A percentile compares a stretch with the other conserved stretches of the same genome.
phyloP scores from a whole-genome alignment of 345 rosid genomes.

The Syzygium oleosum region DNA sequence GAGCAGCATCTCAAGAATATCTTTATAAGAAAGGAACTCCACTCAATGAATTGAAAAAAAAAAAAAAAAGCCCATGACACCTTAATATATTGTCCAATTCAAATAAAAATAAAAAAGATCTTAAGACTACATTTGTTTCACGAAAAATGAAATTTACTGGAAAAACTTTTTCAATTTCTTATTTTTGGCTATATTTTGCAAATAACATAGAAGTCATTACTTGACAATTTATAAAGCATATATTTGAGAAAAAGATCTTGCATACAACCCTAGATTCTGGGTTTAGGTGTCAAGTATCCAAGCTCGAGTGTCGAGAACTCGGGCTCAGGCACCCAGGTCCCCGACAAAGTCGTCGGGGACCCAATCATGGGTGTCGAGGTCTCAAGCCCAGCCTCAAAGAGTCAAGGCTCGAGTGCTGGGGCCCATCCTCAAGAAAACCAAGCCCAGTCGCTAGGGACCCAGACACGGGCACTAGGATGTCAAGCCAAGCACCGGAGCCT shows the following conservation, averaged over 20 bases:
- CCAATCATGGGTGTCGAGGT: background rate
- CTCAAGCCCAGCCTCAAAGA: background rate
- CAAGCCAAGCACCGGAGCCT: accelerated
- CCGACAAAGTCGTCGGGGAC: background rate
- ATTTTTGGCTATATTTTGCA: background rate
- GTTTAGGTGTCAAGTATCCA: background rate
- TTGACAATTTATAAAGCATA: background rate
- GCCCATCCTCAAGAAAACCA: background rate
- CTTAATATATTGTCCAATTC: background rate
- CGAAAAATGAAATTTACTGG: background rate
- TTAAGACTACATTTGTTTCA: background rate
- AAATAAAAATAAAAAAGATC: background rate
- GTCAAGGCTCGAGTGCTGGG: background rate
- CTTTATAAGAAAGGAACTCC: background rate
- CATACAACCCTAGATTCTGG: accelerated
- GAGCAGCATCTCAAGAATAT: background rate
- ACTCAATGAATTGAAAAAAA: background rate
- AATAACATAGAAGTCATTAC: too few relatives aligned
- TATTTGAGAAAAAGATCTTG: background rate
- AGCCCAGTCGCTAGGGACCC: background rate
- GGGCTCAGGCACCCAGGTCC: background rate
- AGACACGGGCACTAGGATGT: background rate
- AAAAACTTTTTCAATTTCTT: background rate
- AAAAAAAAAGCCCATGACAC: too few relatives aligned
- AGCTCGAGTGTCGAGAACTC: accelerated